phyloP scores from a whole-genome alignment of 164 flowering plant species.

The Kingdonia uniflora region DNA sequence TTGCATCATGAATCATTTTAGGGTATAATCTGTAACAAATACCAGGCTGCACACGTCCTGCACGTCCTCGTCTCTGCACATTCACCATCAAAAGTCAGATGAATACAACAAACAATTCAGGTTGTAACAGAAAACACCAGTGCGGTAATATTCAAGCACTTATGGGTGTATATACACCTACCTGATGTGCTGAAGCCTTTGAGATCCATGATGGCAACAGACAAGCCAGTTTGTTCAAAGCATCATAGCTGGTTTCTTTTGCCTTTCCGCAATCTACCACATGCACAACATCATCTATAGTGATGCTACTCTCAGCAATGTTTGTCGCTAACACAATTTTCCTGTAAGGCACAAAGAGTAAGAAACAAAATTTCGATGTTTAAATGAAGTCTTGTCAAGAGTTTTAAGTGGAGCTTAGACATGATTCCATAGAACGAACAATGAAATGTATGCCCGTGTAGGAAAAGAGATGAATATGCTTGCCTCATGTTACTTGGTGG shows the following conservation, averaged over 20 bases:
- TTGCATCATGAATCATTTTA: slow-evolving; percentile 64
- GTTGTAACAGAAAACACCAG: neutral
- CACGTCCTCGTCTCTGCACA: slow-evolving; percentile 93
- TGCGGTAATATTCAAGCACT: neutral
- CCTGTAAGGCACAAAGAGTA: slow-evolving; percentile 26
- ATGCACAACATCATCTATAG: slow-evolving; percentile 94
- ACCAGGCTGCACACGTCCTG: slow-evolving; percentile 97
- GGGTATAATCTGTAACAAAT: slow-evolving; percentile 88
- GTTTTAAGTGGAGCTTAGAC: no score
- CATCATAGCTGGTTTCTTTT: slow-evolving; percentile 98
- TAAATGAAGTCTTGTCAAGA: no score
- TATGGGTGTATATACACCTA: slow-evolving; percentile 7
- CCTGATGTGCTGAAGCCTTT: slow-evolving; percentile 99
- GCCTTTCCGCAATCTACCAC: slow-evolving; percentile 97
- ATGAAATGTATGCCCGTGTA: no score
- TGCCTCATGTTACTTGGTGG: slow-evolving; percentile 73
- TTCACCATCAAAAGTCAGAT: neutral
- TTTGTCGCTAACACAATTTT: slow-evolving; percentile 96
- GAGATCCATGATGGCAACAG: slow-evolving; percentile 95
- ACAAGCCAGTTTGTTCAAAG: slow-evolving; percentile 90
- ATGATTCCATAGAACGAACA: no score
- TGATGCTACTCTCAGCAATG: slow-evolving; percentile 96
- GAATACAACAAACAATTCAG: neutral
- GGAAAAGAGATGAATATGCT: slow-evolving; percentile 5
- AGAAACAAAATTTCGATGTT: neutral